Percentiles rank a stretch among this genome's conserved stretches.
Evolutionary conservation across 2,329 filamentous ascomycete genomes (phyloP).

Genomic region (Beauveria medogensis): DNA sequence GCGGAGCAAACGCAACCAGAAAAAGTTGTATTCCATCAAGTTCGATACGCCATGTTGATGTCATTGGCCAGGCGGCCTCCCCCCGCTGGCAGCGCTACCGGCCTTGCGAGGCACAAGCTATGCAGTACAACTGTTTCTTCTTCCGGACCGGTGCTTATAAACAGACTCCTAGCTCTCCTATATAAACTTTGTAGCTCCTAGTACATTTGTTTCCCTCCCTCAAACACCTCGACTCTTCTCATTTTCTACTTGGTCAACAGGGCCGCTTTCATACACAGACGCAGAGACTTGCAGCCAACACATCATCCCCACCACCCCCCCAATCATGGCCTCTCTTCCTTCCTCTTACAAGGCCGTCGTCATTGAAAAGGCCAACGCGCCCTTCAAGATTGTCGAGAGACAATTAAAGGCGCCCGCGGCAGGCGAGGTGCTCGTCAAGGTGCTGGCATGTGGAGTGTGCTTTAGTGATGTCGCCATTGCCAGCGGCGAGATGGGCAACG

Average conservation of each 20-base stretch:
- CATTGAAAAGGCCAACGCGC: constrained; percentile 42
- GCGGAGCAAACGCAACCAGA: no score
- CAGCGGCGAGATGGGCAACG: constrained; percentile 41
- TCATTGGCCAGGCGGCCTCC: no score
- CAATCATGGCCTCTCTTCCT: constrained; percentile 38
- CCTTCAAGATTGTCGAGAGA: constrained; percentile 51
- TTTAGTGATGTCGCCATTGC: constrained; percentile 49
- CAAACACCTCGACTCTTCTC: no score
- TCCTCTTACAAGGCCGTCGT: constrained; percentile 61
- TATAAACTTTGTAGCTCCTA: background rate
- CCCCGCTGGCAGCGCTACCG: no score
- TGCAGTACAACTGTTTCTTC: no score
- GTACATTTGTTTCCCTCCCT: no score
- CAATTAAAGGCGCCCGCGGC: constrained; percentile 46
- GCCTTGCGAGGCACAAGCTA: no score
- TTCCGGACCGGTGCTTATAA: no score
- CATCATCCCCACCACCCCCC: background rate
- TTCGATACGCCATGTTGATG: no score
- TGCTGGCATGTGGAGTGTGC: constrained; percentile 65
- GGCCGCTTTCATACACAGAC: no score
- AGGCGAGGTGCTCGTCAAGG: constrained; percentile 60
- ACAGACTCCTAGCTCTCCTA: background rate
- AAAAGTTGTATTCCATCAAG: no score
- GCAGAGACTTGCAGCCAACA: no score
- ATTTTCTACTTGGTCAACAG: background rate